A percentile compares a stretch with the other conserved stretches of the same genome.
phyloP scores from a whole-genome alignment of 345 rosid genomes.

The Adansonia digitata region DNA sequence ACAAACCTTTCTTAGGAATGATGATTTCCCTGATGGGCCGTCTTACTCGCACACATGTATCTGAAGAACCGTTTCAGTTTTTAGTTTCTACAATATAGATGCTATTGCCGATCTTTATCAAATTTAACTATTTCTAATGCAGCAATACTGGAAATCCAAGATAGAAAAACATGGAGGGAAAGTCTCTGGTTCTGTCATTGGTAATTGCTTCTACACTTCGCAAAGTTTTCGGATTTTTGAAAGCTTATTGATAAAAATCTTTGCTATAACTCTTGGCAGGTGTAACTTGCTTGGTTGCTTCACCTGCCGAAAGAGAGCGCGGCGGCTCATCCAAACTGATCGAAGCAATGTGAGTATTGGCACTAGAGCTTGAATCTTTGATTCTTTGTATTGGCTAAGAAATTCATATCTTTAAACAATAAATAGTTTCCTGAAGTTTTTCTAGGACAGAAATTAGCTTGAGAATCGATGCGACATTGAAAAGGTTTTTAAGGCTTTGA shows the following conservation, averaged over 20 bases:
- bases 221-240: background rate
- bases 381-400: background rate
- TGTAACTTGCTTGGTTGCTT: constrained; percentile 55
- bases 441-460: background rate
- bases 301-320: constrained; percentile 54
- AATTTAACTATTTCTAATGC: too few species aligned
- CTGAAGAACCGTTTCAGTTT: background rate
- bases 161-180: constrained; percentile 64
- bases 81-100: background rate
- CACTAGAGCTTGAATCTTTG: background rate
- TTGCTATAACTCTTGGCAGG: constrained; percentile 22
- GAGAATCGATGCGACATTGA: background rate
- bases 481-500: background rate
- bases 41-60: constrained; percentile 1
- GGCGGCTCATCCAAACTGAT: constrained; percentile 62
- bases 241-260: background rate
- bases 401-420: too few species aligned
- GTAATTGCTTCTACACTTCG: constrained; percentile 18
- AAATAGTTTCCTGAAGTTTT: too few species aligned
- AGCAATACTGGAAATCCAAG: constrained; percentile 62
- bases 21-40: constrained; percentile 9
- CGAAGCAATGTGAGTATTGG: constrained; percentile 59
- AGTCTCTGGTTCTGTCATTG: constrained; percentile 45
- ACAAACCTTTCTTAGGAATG: constrained; percentile 52
- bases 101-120: too few species aligned